These are phyloP conservation scores for Hammondia hammondi DNA, from an alignment of 169 alveolate genomes.

Conservation along the genomic window DNA sequence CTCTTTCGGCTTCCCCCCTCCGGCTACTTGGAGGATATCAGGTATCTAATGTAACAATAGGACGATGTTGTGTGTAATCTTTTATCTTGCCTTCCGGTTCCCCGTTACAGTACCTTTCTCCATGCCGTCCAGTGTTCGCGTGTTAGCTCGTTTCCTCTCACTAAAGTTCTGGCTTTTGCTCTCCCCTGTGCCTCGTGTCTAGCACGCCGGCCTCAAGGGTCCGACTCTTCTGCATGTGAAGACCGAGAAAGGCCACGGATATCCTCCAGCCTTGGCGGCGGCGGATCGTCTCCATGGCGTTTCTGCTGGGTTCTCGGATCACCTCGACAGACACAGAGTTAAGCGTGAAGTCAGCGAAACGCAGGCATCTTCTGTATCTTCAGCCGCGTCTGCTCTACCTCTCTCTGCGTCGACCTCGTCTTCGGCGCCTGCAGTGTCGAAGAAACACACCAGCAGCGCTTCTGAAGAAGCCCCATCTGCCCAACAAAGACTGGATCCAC, in stretches of 20 bases:
- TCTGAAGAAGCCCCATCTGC: neutral
- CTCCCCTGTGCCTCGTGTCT: neutral
- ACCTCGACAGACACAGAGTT: neutral
- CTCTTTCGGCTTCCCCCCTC: no score
- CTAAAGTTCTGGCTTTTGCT: neutral
- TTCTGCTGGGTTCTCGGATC: neutral
- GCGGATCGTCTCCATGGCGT: constrained; percentile 81
- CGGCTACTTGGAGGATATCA: no score
- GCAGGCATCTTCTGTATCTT: no score
- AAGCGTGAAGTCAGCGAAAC: neutral
- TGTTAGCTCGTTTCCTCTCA: no score
- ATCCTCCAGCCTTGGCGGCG: constrained; percentile 78
- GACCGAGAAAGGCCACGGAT: constrained; percentile 85
- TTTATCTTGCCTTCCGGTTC: no score
- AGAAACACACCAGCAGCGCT: neutral
- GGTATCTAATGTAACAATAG: neutral
- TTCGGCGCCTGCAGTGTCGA: no score
- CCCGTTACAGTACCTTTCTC: no score
- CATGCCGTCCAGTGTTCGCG: no score
- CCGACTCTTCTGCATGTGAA: constrained; percentile 83
- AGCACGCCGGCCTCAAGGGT: neutral
- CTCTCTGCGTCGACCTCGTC: no score
- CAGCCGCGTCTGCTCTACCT: no score
- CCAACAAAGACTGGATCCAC: neutral
- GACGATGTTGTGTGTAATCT: no score